Evolutionary conservation across 2,329 filamentous ascomycete species (phyloP).

Genomic region (Fusarium buxicola): DNA sequence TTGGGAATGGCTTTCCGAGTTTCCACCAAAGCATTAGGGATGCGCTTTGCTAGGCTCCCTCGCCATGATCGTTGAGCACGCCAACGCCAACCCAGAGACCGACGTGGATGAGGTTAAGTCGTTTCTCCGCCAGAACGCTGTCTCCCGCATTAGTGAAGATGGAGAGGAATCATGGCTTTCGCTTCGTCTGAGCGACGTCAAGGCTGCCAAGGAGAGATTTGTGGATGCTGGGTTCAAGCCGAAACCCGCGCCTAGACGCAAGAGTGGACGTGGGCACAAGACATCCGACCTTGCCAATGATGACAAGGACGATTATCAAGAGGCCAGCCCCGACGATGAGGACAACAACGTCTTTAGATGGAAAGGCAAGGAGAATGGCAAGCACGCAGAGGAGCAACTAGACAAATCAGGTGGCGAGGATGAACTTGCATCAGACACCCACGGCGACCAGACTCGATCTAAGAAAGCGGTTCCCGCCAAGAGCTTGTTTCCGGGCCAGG

Average conservation of each 20-base stretch:
- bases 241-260: neutral
- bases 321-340: neutral
- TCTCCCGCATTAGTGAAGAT: neutral
- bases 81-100: neutral
- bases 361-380: neutral
- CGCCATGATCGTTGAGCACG: slow-evolving; percentile 9
- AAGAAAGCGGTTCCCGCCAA: neutral
- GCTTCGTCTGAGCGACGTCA: slow-evolving; percentile 5
- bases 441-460: neutral
- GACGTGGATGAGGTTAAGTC: neutral
- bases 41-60: slow-evolving; percentile 1
- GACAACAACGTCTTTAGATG: neutral
- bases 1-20: slow-evolving; percentile 14
- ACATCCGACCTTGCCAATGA: neutral
- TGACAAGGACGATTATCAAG: neutral
- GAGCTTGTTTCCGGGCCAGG: neutral
- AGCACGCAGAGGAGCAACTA: neutral
- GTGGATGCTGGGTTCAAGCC: neutral
- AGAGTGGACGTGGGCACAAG: neutral
- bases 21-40: slow-evolving; percentile 7
- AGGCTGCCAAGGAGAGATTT: neutral
- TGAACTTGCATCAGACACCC: neutral
- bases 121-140: neutral
- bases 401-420: neutral
- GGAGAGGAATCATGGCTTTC: neutral